These are phyloP conservation scores for Colletotrichum coccodes DNA, from an alignment of 2,329 filamentous ascomycete genomes.

Conservation along the genomic window DNA sequence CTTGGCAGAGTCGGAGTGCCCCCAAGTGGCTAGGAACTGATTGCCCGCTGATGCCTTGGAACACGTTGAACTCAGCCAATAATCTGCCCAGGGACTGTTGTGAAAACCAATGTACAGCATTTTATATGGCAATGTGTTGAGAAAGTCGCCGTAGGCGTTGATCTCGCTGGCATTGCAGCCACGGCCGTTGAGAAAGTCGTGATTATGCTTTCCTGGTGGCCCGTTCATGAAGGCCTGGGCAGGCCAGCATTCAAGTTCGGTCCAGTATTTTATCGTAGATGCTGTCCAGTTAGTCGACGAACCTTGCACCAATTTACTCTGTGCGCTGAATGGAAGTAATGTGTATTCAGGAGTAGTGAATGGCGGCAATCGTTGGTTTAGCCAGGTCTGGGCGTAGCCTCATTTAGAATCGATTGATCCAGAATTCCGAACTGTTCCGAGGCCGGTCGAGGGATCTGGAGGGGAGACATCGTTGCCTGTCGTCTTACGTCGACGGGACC, in stretches of 20 bases:
- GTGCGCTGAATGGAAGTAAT: conserved; percentile 51
- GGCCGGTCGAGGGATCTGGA: conserved; percentile 26
- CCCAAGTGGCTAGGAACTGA: conserved; percentile 49
- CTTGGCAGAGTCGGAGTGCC: neutral
- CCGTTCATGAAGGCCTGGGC: conserved; percentile 35
- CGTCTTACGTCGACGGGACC: conserved; percentile 40
- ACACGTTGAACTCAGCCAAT: conserved; percentile 46
- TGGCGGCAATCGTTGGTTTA: conserved; percentile 52
- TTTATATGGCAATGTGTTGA: conserved; percentile 33
- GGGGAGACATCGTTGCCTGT: neutral
- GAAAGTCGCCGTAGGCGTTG: neutral
- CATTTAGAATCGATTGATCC: conserved; percentile 51
- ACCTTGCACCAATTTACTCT: neutral
- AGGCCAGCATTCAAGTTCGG: conserved; percentile 50
- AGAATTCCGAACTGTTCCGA: conserved; percentile 38
- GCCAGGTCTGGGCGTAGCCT: conserved; percentile 57
- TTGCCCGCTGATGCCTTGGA: conserved; percentile 40
- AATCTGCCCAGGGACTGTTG: no score
- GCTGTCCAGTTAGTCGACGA: conserved; percentile 40
- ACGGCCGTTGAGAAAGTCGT: conserved; percentile 47
- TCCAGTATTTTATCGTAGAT: conserved; percentile 44
- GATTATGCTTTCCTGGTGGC: neutral
- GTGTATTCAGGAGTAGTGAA: conserved; percentile 57
- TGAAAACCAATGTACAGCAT: conserved; percentile 51
- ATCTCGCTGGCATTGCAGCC: conserved; percentile 46